These are phyloP conservation scores for Hypoxylon sp. DNA, from an alignment of 2,329 filamentous ascomycete genomes.

Conservation along the genomic window DNA sequence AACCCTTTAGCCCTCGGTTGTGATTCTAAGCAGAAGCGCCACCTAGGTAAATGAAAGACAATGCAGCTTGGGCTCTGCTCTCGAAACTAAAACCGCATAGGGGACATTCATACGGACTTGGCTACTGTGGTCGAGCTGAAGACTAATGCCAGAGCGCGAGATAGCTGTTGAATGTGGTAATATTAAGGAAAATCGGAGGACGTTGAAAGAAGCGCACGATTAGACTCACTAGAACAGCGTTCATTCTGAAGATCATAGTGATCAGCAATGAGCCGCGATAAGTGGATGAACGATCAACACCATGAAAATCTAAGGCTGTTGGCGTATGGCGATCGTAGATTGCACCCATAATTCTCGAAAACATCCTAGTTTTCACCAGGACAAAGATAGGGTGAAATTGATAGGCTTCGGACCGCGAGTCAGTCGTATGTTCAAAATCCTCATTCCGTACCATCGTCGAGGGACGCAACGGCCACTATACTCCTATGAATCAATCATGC, in stretches of 20 bases:
- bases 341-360: neutral
- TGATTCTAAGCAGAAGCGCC: neutral
- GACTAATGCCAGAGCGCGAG: neutral
- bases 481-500: slow-evolving; percentile 7
- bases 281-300: slow-evolving; percentile 27
- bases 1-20: neutral
- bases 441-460: slow-evolving; percentile 18
- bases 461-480: slow-evolving; percentile 1
- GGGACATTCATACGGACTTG: neutral
- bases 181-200: slow-evolving; percentile 2
- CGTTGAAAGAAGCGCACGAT: slow-evolving; percentile 27
- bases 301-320: slow-evolving; percentile 15
- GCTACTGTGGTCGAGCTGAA: neutral
- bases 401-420: neutral
- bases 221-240: slow-evolving; percentile 21
- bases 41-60: neutral
- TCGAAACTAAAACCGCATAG: neutral
- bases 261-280: slow-evolving; percentile 31
- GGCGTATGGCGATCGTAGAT: slow-evolving; percentile 17
- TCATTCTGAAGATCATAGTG: slow-evolving; percentile 26
- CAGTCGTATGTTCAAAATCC: neutral
- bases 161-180: neutral
- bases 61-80: neutral
- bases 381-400: neutral
- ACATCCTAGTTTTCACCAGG: neutral